Conservation (phyloP, 805 yeast species). For the Starmera dryadoides region DNA sequence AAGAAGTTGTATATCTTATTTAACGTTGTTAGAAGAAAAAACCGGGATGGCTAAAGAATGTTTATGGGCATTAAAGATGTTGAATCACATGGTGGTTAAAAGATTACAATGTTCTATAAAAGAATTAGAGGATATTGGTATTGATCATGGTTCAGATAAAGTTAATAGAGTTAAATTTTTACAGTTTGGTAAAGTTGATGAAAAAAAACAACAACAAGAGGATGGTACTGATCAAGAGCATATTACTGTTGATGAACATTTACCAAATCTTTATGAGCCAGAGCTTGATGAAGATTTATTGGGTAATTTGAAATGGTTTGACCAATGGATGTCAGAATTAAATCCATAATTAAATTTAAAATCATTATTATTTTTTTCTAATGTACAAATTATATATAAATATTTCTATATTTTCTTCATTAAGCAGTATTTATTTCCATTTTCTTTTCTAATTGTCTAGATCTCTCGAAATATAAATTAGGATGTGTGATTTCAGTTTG, state of each 20-base stretch:
- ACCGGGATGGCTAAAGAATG: slow-evolving; percentile 50
- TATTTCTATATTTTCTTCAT: neutral
- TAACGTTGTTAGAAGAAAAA: slow-evolving; percentile 19
- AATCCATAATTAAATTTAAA: neutral
- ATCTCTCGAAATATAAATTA: slow-evolving; percentile 77
- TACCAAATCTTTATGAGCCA: slow-evolving; percentile 2
- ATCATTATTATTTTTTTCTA: neutral
- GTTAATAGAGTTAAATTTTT: slow-evolving; percentile 41
- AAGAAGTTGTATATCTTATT: slow-evolving; percentile 11
- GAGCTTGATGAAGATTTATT: slow-evolving; percentile 24
- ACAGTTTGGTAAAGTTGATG: slow-evolving; percentile 36
- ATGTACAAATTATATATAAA: neutral
- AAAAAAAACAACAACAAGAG: neutral
- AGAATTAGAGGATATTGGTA: slow-evolving; percentile 33
- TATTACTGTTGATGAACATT: neutral
- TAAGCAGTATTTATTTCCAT: slow-evolving; percentile 2
- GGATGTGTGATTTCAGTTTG: slow-evolving; percentile 76
- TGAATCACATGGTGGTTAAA: slow-evolving; percentile 43
- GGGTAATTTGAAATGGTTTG: slow-evolving; percentile 47
- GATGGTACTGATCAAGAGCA: neutral
- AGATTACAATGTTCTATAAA: slow-evolving; percentile 34
- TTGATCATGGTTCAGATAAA: slow-evolving; percentile 45
- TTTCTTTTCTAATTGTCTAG: slow-evolving; percentile 46
- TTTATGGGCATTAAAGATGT: slow-evolving; percentile 53
- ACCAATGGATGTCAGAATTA: slow-evolving; percentile 31